Base-by-base conservation (phyloP, 2,329 filamentous ascomycete genomes). In the Aureobasidium zeae region DNA sequence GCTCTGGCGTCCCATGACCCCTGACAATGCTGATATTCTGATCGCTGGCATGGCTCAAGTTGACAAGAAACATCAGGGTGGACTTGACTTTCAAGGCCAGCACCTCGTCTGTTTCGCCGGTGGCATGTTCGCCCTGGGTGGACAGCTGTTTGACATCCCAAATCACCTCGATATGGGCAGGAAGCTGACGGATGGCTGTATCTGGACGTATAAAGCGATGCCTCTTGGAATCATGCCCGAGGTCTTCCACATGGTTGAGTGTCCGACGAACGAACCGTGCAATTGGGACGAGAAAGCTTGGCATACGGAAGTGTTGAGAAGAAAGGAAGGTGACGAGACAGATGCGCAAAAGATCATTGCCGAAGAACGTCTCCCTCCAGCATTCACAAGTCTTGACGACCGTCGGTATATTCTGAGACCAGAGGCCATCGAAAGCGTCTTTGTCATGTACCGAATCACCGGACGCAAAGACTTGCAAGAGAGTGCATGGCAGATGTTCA, bases 161-260 rank as follows among this genome's bases (percentile, higher is more conserved):
- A 60, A 62, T 12, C 74, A 80, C 51, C 61, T 79, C 48, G 62
- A 68, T 1, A 68, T 78, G 39, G 77, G 73, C 9, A 63, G 66
- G 31, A 73, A 76, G 52, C 62, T 80, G 33, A 73, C 74, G 0
- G 69, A 79, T 45, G 72, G 72, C 3, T 80, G 76, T 54, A 69
- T 79, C n/a, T 80, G 75, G 74, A 70, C 74, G 1, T 79, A 80
- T 56, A 67, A 71, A 49, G 63, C 67, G 8, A 71, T 72, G 4
- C 69, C 70, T 1, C 64, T 71, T 2, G 75, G 76, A 4, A 71
- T 80, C 47, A 80, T 80, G 76, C 74, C 76, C 1, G 77, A 80
- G 54, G 58, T 65, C 34, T 77, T 76, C 52, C 60, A 68, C 24
- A 61, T 78, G 31, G 55, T 73, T 12, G 65, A 71, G 4, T 80